phyloP scores from a whole-genome alignment of 2,329 filamentous ascomycete species.

The Didymella lethalis region DNA sequence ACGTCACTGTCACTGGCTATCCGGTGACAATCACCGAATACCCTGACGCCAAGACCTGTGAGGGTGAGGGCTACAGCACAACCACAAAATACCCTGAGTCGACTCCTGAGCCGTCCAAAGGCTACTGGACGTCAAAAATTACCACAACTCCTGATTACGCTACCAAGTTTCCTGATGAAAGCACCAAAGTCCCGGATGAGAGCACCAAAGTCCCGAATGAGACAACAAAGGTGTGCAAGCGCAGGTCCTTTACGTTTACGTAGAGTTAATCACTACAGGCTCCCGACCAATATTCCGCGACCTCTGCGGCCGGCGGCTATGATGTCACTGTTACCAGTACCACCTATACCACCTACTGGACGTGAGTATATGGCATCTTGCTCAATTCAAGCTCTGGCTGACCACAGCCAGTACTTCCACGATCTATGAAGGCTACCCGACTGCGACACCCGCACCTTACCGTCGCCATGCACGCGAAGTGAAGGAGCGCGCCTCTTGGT shows the following conservation, averaged over 20 bases:
- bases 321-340: slow-evolving; percentile 20
- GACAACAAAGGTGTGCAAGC: neutral
- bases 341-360: slow-evolving; percentile 11
- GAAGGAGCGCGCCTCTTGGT: slow-evolving; percentile 15
- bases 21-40: slow-evolving; percentile 17
- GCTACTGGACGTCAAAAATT: neutral
- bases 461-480: slow-evolving; percentile 6
- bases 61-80: slow-evolving; percentile 12
- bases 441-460: slow-evolving; percentile 9
- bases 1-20: slow-evolving; percentile 10
- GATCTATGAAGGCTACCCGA: slow-evolving; percentile 10
- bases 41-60: slow-evolving; percentile 16
- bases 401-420: slow-evolving; percentile 7
- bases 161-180: slow-evolving; percentile 3
- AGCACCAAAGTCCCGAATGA: slow-evolving; percentile 1
- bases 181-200: neutral
- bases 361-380: neutral
- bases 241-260: neutral
- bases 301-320: neutral
- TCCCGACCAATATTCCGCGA: slow-evolving; percentile 6
- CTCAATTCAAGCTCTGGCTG: neutral
- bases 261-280: neutral
- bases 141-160: neutral
- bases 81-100: slow-evolving; percentile 14
- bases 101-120: slow-evolving; percentile 1